phyloP scores from a whole-genome alignment of 2,329 filamentous ascomycete genomes.

The Pseudomassariella vexata region DNA sequence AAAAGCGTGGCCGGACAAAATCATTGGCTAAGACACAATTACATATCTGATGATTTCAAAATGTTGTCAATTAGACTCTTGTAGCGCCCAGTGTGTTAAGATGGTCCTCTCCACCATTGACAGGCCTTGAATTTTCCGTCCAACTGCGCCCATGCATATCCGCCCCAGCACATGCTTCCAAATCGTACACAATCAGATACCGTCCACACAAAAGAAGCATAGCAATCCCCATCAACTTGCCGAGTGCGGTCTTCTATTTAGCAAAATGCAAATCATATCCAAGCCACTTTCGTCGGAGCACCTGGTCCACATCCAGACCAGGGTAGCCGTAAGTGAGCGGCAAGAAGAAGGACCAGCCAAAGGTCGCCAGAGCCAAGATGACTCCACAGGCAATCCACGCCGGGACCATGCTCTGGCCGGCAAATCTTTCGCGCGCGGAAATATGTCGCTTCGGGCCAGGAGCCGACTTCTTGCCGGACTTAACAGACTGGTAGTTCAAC shows the following conservation, averaged over 20 bases:
- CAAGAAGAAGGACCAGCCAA: constrained; percentile 87
- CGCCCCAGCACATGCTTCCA: too few species aligned
- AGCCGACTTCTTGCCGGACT: constrained; percentile 39
- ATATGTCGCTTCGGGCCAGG: constrained; percentile 50
- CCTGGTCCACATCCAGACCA: constrained; percentile 71
- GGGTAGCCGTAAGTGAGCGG: constrained; percentile 94
- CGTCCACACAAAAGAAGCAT: too few species aligned
- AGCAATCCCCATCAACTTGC: too few species aligned
- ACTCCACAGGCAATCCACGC: constrained; percentile 74
- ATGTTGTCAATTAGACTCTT: too few species aligned
- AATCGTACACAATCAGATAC: constrained; percentile 4
- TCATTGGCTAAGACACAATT: too few species aligned
- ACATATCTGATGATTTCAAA: too few species aligned
- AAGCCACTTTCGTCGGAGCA: constrained; percentile 86
- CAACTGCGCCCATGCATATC: too few species aligned
- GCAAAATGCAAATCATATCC: constrained; percentile 98
- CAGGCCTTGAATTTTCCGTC: too few species aligned
- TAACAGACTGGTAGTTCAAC: constrained; percentile 34
- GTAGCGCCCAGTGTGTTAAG: too few species aligned
- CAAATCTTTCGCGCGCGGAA: constrained; percentile 77
- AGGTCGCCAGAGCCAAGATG: constrained; percentile 63
- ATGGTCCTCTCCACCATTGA: too few species aligned
- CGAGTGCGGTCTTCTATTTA: constrained; percentile 72
- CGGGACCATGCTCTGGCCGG: constrained; percentile 67
- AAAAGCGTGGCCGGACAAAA: too few species aligned